Conservation (phyloP, 371 early-diverging fungal genomes). For the Lichtheimia corymbifera region DNA sequence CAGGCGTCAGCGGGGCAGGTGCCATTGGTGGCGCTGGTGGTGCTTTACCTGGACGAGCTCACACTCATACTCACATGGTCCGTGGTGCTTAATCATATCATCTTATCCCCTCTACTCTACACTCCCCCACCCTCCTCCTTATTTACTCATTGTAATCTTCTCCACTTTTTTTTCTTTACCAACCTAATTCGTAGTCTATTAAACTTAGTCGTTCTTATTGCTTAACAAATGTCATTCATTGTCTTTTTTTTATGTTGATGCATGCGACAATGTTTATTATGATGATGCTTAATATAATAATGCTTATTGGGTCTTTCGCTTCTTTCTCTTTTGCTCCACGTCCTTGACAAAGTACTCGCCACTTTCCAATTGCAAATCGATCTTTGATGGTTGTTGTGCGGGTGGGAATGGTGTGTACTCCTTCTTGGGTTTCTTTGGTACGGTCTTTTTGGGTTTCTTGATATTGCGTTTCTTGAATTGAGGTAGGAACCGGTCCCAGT, state of each 20-base stretch:
- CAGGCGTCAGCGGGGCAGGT: constrained; percentile 43
- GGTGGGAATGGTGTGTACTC: constrained; percentile 25
- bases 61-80: constrained; percentile 12
- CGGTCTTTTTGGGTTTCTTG: constrained; percentile 23
- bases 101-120: too few relatives aligned
- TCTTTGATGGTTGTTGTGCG: constrained; percentile 82
- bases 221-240: too few relatives aligned
- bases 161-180: too few relatives aligned
- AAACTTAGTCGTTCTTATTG: too few relatives aligned
- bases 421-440: constrained; percentile 21
- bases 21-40: constrained; percentile 36
- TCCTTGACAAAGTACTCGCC: constrained; percentile 92
- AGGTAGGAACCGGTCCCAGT: constrained; percentile 99
- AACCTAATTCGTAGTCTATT: too few relatives aligned
- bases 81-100: too few relatives aligned
- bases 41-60: constrained; percentile 17
- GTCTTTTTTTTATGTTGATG: too few relatives aligned
- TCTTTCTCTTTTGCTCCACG: constrained; percentile 8
- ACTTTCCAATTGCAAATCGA: constrained; percentile 91
- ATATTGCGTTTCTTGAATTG: constrained; percentile 75
- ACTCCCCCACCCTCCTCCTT: too few relatives aligned
- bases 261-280: not conserved
- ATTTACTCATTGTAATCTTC: too few relatives aligned
- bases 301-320: constrained; percentile 6
- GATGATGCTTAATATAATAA: not conserved